Conservation (phyloP, 2,329 filamentous ascomycete species). For the Talaromyces sp. region DNA sequence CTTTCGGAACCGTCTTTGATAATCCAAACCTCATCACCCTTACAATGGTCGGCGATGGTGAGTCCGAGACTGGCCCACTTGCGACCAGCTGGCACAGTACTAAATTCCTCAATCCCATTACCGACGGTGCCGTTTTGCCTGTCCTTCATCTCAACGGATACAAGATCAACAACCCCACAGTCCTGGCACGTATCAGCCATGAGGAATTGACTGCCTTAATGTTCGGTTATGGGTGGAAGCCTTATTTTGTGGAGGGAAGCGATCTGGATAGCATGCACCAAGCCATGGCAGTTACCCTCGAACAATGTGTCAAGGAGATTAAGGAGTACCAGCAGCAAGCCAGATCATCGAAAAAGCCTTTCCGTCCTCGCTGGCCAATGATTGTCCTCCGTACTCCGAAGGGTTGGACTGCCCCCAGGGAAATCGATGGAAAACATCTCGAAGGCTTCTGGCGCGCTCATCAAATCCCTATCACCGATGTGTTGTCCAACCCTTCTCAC, state of each 20-base stretch:
- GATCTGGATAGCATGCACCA: constrained; percentile 77
- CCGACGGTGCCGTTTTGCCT: constrained; percentile 75
- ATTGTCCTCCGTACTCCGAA: constrained; percentile 76
- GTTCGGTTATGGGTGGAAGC: constrained; percentile 74
- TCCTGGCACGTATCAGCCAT: constrained; percentile 73
- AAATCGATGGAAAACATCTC: constrained; percentile 70
- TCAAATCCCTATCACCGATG: constrained; percentile 75
- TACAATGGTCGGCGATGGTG: constrained; percentile 79
- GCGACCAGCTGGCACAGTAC: constrained; percentile 81
- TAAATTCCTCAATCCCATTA: constrained; percentile 79
- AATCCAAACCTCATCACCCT: constrained; percentile 73
- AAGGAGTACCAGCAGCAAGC: constrained; percentile 69
- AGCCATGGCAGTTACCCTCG: constrained; percentile 76
- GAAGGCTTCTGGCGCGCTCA: constrained; percentile 79
- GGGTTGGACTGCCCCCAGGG: constrained; percentile 76
- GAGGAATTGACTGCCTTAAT: constrained; percentile 72
- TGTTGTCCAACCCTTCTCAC: constrained; percentile 65
- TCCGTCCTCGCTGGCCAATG: constrained; percentile 77
- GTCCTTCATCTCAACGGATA: constrained; percentile 80
- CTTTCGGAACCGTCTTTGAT: constrained; percentile 76
- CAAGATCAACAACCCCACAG: constrained; percentile 80
- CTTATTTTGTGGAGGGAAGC: constrained; percentile 78
- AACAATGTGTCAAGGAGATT: constrained; percentile 72
- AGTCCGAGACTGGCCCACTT: constrained; percentile 78
- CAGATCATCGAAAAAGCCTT: constrained; percentile 68